Conservation (phyloP, 2,329 filamentous ascomycete genomes). For the Aspergillus piperis region DNA sequence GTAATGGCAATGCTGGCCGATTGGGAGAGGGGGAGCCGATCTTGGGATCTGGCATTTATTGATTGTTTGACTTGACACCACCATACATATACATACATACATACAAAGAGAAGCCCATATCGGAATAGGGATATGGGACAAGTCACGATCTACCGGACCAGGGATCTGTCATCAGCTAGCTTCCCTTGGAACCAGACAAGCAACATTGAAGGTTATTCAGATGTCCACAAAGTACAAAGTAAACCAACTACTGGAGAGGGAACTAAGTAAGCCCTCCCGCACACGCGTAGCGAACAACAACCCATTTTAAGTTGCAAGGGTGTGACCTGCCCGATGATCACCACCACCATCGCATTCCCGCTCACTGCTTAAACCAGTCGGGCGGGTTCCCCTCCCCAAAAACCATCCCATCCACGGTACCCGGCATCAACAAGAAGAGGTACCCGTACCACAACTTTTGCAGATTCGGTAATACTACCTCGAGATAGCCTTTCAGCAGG, state of each 20-base stretch:
- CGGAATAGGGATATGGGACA: background rate
- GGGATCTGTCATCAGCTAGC: background rate
- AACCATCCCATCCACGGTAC: too few species aligned
- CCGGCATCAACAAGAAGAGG: too few species aligned
- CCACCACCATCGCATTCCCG: background rate
- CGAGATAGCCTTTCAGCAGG: too few species aligned
- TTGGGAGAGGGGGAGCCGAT: conserved; percentile 6
- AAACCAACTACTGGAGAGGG: background rate
- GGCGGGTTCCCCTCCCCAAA: too few species aligned
- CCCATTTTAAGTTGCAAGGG: too few species aligned
- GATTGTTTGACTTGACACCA: too few species aligned
- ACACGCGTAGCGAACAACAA: background rate
- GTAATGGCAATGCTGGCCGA: conserved; percentile 12
- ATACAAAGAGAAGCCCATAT: too few species aligned
- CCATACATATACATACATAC: too few species aligned
- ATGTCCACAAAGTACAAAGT: conserved; percentile 1
- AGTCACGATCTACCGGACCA: background rate
- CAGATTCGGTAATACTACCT: too few species aligned
- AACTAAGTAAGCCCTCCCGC: background rate
- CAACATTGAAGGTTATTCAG: conserved; percentile 3
- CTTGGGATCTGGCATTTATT: background rate
- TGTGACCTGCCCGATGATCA: background rate
- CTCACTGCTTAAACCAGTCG: background rate
- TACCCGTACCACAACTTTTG: too few species aligned
- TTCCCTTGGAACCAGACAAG: conserved; percentile 3